Percentiles rank a stretch among this genome's conserved stretches.
Conservation (phyloP, 805 yeast genomes). For the Komagataella ulmi region DNA sequence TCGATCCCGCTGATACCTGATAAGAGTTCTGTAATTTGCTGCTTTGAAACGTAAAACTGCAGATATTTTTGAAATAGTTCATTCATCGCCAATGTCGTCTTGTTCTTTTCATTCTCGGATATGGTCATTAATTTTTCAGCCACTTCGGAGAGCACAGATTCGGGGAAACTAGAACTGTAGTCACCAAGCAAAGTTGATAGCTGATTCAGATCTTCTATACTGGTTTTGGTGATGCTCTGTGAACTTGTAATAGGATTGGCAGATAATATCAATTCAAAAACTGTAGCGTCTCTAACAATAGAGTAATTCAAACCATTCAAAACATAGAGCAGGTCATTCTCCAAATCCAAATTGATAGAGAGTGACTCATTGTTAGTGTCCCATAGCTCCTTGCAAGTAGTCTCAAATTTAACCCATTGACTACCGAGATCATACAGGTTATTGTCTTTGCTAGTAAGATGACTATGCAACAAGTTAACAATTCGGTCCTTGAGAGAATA, state of each 20-base stretch:
- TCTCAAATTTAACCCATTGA: constrained; percentile 58
- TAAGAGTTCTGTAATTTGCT: not conserved
- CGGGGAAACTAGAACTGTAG: not conserved
- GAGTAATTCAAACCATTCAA: constrained; percentile 22
- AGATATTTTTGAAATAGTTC: not conserved
- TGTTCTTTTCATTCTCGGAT: not conserved
- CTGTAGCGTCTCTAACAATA: constrained; percentile 18
- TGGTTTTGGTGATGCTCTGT: not conserved
- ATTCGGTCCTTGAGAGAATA: not conserved
- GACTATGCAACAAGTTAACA: not conserved
- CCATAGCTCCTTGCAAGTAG: constrained; percentile 59
- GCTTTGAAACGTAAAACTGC: not conserved
- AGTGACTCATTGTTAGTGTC: constrained; percentile 49
- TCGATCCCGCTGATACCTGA: not conserved
- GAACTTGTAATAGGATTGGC: not conserved
- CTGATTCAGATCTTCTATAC: not conserved
- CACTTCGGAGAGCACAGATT: not conserved
- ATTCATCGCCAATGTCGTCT: not conserved
- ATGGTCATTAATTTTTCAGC: not conserved
- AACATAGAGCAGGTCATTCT: constrained; percentile 15
- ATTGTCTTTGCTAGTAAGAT: not conserved
- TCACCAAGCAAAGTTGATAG: not conserved
- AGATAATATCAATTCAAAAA: constrained; percentile 13
- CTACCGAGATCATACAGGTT: constrained; percentile 22
- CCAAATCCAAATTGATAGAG: constrained; percentile 26